These are phyloP conservation scores for Cenchrus purpureus DNA, from an alignment of 176 grass and related monocot species.

Conservation along the genomic window DNA sequence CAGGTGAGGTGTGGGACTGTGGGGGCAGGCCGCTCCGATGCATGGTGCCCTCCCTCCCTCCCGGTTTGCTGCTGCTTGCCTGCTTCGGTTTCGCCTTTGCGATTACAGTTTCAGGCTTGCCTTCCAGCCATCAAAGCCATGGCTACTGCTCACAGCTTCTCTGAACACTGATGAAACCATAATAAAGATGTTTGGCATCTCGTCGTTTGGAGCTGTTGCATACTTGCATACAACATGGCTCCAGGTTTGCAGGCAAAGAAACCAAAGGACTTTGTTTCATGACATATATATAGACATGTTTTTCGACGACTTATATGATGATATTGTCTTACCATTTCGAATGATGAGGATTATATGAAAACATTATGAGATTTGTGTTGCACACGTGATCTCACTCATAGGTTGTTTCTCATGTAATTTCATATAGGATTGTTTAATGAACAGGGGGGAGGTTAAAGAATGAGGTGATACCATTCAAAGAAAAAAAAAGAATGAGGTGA, in stretches of 20 bases:
- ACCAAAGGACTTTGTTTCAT: neutral
- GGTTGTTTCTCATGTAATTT: too few relatives aligned
- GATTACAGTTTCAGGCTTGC: neutral
- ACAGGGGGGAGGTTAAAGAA: too few relatives aligned
- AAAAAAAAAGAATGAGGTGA: too few relatives aligned
- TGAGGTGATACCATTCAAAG: too few relatives aligned
- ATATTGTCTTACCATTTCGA: too few relatives aligned
- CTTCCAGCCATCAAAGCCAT: neutral
- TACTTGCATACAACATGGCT: neutral
- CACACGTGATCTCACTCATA: too few relatives aligned
- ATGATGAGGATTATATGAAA: too few relatives aligned
- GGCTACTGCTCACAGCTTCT: neutral
- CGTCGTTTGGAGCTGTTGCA: neutral
- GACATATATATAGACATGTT: too few relatives aligned
- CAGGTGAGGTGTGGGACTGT: neutral
- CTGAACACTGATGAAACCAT: neutral
- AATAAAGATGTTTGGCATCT: neutral
- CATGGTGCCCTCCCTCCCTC: neutral
- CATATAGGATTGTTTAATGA: too few relatives aligned
- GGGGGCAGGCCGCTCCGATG: neutral
- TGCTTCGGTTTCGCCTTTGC: neutral
- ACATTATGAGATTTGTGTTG: too few relatives aligned
- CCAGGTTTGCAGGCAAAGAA: neutral
- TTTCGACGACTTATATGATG: neutral
- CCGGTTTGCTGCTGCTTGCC: neutral